phyloP scores from a whole-genome alignment of 805 yeast species.

The Teunomyces funiuensis region DNA sequence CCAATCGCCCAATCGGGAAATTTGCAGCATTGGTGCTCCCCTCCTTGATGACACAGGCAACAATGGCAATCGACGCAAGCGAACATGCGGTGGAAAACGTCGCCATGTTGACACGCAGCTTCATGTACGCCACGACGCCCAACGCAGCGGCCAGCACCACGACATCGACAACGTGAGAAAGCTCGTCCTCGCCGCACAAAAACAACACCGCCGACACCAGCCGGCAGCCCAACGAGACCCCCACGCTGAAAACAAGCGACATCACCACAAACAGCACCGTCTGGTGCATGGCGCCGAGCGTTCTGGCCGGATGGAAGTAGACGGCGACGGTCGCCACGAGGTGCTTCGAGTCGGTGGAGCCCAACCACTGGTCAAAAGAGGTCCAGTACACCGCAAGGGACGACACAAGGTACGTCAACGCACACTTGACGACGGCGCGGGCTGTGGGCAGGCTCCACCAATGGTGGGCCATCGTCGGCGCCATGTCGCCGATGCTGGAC shows the following conservation, averaged over 20 bases:
- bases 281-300: conserved; percentile 80
- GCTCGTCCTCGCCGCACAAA: conserved; percentile 44
- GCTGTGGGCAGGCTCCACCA: conserved; percentile 1
- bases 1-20: conserved; percentile 55
- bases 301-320: conserved; percentile 79
- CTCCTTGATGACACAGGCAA: conserved; percentile 72
- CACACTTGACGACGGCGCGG: conserved; percentile 53
- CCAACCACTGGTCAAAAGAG: conserved; percentile 51
- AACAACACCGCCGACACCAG: conserved; percentile 47
- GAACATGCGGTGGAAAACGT: conserved; percentile 69
- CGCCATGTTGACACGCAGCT: conserved; percentile 66
- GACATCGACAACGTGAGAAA: conserved; percentile 55
- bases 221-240: conserved; percentile 54
- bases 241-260: conserved; percentile 53
- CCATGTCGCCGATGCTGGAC: neutral
- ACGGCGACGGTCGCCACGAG: conserved; percentile 80
- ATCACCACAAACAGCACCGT: conserved; percentile 60
- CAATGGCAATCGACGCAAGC: conserved; percentile 67
- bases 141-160: conserved; percentile 53
- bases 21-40: conserved; percentile 60
- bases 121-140: conserved; percentile 67
- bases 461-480: neutral
- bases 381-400: conserved; percentile 68
- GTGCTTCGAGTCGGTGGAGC: conserved; percentile 73
- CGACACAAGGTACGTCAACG: conserved; percentile 72